Conservation (phyloP, 257 asterid species). For the Forsythia viridissima region DNA sequence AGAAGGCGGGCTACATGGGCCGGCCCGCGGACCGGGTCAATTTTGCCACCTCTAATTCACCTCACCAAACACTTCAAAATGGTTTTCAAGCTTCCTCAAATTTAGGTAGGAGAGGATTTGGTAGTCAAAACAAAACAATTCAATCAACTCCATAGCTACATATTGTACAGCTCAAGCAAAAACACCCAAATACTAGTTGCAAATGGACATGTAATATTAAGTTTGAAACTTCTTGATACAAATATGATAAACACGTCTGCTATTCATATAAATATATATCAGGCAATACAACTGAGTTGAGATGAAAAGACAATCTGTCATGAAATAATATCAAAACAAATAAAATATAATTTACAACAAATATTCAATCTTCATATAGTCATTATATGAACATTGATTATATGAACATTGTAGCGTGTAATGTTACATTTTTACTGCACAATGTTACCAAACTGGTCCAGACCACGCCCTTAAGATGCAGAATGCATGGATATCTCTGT, state of each 20-base stretch:
- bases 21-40: no score
- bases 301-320: background rate
- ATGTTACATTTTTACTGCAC: background rate
- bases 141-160: background rate
- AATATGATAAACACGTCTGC: no score
- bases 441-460: background rate
- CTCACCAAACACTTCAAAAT: background rate
- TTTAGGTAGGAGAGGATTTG: background rate
- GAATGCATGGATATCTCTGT: slow-evolving; percentile 46
- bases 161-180: background rate
- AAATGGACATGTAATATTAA: background rate
- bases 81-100: background rate
- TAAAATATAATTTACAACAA: slow-evolving; percentile 26
- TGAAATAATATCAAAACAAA: background rate
- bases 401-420: background rate
- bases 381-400: background rate
- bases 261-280: background rate
- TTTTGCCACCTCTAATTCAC: no score
- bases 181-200: background rate
- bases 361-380: background rate
- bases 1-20: no score
- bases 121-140: background rate
- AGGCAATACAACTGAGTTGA: background rate
- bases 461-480: slow-evolving; percentile 36
- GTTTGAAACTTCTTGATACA: background rate